These are phyloP conservation scores for Suhomyces bokatorum DNA, from an alignment of 1,139 yeast species.

Conservation along the genomic window DNA sequence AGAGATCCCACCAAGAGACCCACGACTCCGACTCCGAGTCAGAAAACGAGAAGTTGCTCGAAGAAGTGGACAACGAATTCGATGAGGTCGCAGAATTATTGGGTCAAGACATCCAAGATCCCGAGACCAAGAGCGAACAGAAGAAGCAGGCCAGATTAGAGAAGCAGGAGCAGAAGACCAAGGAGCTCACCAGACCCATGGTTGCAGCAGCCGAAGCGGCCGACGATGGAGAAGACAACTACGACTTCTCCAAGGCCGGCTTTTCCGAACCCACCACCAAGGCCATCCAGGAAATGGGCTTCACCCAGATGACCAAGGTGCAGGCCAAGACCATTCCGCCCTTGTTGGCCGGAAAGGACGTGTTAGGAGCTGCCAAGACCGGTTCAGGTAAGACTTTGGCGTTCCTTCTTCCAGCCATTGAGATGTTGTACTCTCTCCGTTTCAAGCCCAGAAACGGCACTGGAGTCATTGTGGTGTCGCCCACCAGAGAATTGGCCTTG, in stretches of 20 bases:
- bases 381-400: slow-evolving; percentile 98
- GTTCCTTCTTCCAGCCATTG: slow-evolving; percentile 91
- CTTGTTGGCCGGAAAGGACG: slow-evolving; percentile 90
- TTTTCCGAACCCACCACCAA: slow-evolving; percentile 78
- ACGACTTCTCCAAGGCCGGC: slow-evolving; percentile 51
- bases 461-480: slow-evolving; percentile 83
- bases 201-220: slow-evolving; percentile 31
- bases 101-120: slow-evolving; percentile 46
- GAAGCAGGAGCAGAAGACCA: slow-evolving; percentile 22
- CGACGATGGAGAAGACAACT: slow-evolving; percentile 38
- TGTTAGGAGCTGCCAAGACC: slow-evolving; percentile 95
- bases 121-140: slow-evolving; percentile 30
- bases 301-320: slow-evolving; percentile 84
- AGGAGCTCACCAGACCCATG: slow-evolving; percentile 29
- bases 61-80: slow-evolving; percentile 52
- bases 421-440: slow-evolving; percentile 80
- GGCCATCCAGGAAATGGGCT: slow-evolving; percentile 85
- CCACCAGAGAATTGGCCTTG: slow-evolving; percentile 89
- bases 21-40: slow-evolving; percentile 27
- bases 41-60: slow-evolving; percentile 46
- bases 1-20: slow-evolving; percentile 21
- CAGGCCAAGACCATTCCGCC: slow-evolving; percentile 96
- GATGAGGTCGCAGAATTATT: slow-evolving; percentile 57
- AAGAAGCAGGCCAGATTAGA: slow-evolving; percentile 22
- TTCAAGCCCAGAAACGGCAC: slow-evolving; percentile 93